These are phyloP conservation scores for Somion occarium DNA, from an alignment of 1,284 basidiomycete genomes.

Conservation along the genomic window DNA sequence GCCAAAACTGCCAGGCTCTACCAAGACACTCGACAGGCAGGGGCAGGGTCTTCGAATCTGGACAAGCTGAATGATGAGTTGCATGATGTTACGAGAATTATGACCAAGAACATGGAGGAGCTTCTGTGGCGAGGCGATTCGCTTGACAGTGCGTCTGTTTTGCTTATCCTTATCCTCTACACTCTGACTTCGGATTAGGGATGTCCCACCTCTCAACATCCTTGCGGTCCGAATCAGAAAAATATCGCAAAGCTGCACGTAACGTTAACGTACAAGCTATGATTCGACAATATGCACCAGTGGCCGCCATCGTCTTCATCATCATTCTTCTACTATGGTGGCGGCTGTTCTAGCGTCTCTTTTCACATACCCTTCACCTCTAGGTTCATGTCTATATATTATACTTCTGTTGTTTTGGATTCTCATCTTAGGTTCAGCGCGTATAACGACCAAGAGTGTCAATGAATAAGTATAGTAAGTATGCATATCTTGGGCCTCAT, in stretches of 20 bases:
- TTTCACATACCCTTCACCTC: constrained; percentile 2
- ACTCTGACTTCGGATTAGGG: constrained; percentile 39
- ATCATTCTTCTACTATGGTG: constrained; percentile 89
- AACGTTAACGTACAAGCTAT: constrained; percentile 95
- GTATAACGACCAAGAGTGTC: not conserved
- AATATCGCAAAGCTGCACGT: constrained; percentile 92
- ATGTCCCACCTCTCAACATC: constrained; percentile 99
- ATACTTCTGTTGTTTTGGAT: constrained; percentile 1
- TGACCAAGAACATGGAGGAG: constrained; percentile 99
- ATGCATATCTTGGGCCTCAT: too few relatives aligned
- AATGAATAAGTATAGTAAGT: not conserved
- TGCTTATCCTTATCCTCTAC: constrained; percentile 1
- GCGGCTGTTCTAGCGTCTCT: constrained; percentile 58
- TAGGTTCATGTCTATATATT: not conserved
- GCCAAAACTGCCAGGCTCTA: constrained; percentile 96
- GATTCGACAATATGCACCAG: constrained; percentile 92
- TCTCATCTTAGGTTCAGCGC: not conserved
- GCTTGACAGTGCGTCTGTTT: constrained; percentile 53
- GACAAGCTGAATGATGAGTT: constrained; percentile 94
- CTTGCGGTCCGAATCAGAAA: constrained; percentile 95
- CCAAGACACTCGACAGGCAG: constrained; percentile 87
- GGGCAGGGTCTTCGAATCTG: constrained; percentile 60
- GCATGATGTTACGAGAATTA: constrained; percentile 96
- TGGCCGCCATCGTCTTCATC: constrained; percentile 77
- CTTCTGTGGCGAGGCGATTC: constrained; percentile 96